Conservation (phyloP, 768 basidiomycete species). For the Auricularia sp. region DNA sequence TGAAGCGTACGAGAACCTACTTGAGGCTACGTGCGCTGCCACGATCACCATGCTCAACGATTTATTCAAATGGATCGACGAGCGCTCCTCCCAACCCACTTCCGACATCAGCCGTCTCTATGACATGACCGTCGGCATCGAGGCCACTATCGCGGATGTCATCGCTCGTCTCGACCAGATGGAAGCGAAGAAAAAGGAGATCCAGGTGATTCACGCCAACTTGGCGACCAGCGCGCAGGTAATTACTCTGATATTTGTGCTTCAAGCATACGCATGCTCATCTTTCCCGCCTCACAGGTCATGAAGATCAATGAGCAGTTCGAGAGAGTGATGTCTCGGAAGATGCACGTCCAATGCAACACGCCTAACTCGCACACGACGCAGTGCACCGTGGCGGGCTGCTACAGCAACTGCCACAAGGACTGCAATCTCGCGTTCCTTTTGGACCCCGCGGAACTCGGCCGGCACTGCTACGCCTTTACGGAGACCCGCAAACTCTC, state of each 20-base stretch:
- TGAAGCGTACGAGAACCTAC: neutral
- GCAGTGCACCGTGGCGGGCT: neutral
- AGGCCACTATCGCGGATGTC: neutral
- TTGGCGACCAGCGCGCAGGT: neutral
- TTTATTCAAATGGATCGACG: neutral
- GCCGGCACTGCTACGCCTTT: neutral
- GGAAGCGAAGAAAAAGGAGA: neutral
- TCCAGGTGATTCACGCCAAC: too few species aligned
- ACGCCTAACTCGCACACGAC: neutral
- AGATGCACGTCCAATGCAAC: neutral
- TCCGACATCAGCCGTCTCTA: neutral
- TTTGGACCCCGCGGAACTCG: neutral
- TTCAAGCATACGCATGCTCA: too few species aligned
- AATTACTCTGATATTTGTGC: neutral
- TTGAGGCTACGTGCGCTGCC: neutral
- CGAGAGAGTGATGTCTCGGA: neutral
- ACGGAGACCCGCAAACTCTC: neutral
- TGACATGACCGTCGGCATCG: neutral
- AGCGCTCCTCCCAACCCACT: neutral
- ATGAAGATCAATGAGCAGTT: neutral
- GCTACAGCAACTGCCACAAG: neutral
- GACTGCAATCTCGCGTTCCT: neutral
- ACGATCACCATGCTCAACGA: neutral
- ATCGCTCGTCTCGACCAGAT: neutral
- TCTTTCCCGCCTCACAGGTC: neutral